phyloP scores from a whole-genome alignment of 371 early-diverging fungal species.

The Blakeslea trispora region DNA sequence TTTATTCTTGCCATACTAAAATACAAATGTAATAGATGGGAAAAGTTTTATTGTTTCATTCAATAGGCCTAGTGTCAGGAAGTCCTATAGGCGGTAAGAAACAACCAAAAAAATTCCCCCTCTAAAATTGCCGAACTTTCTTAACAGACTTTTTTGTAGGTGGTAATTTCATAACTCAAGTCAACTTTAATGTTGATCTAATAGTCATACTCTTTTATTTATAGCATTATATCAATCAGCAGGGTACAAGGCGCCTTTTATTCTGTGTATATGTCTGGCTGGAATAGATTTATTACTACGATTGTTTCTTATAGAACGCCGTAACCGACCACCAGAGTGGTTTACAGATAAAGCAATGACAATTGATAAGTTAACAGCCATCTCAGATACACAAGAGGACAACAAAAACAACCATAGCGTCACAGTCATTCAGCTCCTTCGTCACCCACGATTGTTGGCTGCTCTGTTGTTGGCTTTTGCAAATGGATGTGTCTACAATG shows the following conservation, averaged over 20 bases:
- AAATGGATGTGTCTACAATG: slow-evolving; percentile 20
- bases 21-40: slow-evolving; percentile 42
- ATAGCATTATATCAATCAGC: slow-evolving; percentile 51
- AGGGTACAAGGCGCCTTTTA: slow-evolving; percentile 64
- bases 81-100: slow-evolving; percentile 56
- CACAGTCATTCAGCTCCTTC: slow-evolving; percentile 18
- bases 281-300: slow-evolving; percentile 46
- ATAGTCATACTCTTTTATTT: background rate
- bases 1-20: background rate
- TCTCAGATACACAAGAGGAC: background rate
- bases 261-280: slow-evolving; percentile 60
- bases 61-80: slow-evolving; percentile 55
- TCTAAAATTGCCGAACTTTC: too few species aligned
- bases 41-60: slow-evolving; percentile 51
- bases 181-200: too few species aligned
- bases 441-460: slow-evolving; percentile 23
- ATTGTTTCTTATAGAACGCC: slow-evolving; percentile 42
- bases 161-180: too few species aligned
- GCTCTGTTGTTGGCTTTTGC: slow-evolving; percentile 24
- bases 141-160: too few species aligned
- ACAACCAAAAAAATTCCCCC: background rate
- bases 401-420: slow-evolving; percentile 6
- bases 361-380: background rate
- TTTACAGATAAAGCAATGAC: background rate
- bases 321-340: slow-evolving; percentile 16